Evolutionary conservation across 495 filamentous ascomycete genomes (phyloP), one percentile per base, ranked within the genome.

Genomic region (Penicillium salamii): DNA sequence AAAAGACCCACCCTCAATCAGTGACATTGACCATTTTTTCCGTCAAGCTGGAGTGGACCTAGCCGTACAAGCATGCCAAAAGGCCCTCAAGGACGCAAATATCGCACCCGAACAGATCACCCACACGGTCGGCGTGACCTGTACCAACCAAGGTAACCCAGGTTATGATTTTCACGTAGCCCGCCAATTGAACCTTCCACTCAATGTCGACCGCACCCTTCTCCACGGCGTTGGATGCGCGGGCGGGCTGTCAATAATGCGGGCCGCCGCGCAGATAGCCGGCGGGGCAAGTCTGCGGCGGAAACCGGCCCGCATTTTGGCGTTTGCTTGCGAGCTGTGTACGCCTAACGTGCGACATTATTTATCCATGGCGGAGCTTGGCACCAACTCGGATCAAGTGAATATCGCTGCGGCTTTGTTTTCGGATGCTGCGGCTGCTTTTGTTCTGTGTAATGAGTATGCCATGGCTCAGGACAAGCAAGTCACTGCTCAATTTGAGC

Each of bases 121-220:
- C 18, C 84, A 87, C 57, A 72, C 84, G 42, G 79, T 87, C 11
- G 80, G 80, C 14, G 84, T 83, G 0, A 86, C 84, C 17, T 83
- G 80, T 46, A 87, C 84, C 23, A 78, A 85, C 55, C 78, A 77
- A n/a, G 84, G 82, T 19, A 85, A 83, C 59, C 84, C 84, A 7
- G 84, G 84, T 4, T 86, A 81, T 56, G 84, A 86, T 62, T 79
- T 84, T 51, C 81, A 70, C 42, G 83, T 86, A 7, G 74, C 72
- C 9, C 78, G 78, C 44, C 60, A 73, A 28, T 60, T 87, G 13
- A 77, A 77, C 0, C 65, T 86, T 7, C 58, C 58, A 23, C 52
- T 62, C 3, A 58, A 57, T 6, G 73, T 81, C 4, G 81, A 86
- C 49, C 80, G 83, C 45, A 70, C 80, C 15, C 68, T 86, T 14